phyloP scores from a whole-genome alignment of 768 basidiomycete genomes.

The Leccinum rimulosum region DNA sequence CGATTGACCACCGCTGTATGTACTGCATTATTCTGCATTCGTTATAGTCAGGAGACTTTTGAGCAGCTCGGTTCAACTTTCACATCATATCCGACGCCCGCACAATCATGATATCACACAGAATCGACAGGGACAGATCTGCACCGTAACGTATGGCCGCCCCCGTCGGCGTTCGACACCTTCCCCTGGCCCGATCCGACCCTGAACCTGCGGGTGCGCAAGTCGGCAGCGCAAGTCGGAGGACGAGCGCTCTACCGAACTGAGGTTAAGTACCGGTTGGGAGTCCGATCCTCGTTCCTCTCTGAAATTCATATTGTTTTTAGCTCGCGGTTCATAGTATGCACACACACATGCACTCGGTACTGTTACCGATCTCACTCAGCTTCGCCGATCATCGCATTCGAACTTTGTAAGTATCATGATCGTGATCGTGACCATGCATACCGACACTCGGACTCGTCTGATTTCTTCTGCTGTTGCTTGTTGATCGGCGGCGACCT shows the following conservation, averaged over 20 bases:
- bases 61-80: background rate
- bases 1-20: background rate
- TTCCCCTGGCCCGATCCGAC: background rate
- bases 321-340: background rate
- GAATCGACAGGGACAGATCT: background rate
- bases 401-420: background rate
- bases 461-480: background rate
- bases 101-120: background rate
- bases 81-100: background rate
- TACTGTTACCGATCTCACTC: slow-evolving; percentile 15
- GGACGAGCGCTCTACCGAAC: background rate
- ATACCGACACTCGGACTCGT: background rate
- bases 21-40: background rate
- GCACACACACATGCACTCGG: background rate
- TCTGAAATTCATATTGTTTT: background rate
- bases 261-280: background rate
- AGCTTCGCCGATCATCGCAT: slow-evolving; percentile 20
- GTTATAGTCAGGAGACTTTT: background rate
- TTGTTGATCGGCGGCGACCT: background rate
- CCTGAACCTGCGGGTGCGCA: background rate
- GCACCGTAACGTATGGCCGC: background rate
- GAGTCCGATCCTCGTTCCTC: background rate
- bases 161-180: background rate
- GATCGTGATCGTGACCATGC: background rate
- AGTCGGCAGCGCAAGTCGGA: background rate